These are phyloP conservation scores for Rhodamnia argentea DNA, from an alignment of 345 rosid genomes.

Conservation along the genomic window DNA sequence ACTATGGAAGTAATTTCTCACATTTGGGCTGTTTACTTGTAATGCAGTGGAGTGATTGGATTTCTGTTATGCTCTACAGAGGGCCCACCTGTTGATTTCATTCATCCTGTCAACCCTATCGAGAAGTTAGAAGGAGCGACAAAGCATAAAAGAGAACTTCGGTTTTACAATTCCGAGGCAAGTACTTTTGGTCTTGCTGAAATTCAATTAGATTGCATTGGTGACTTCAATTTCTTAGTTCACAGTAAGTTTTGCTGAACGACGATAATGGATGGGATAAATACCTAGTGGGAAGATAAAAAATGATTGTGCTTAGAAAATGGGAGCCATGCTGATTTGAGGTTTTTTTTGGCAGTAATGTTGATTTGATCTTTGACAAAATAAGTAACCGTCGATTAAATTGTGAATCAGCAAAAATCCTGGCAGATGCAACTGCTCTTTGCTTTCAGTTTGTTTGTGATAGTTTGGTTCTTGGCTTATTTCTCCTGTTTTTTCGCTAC, in stretches of 20 bases:
- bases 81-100: slow-evolving; percentile 73
- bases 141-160: slow-evolving; percentile 52
- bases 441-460: not conserved
- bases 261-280: not conserved
- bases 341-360: not conserved
- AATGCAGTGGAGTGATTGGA: slow-evolving; percentile 84
- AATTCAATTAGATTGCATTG: not conserved
- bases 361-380: not conserved
- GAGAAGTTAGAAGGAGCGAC: slow-evolving; percentile 72
- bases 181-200: not conserved
- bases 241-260: not conserved
- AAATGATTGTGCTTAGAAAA: not conserved
- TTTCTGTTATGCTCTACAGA: slow-evolving; percentile 73
- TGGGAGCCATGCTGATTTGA: not conserved
- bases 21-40: not conserved
- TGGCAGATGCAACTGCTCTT: not conserved
- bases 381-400: not conserved
- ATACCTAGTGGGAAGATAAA: not conserved
- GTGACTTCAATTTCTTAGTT: not conserved
- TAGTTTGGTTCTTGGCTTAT: not conserved
- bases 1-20: not conserved
- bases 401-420: not conserved
- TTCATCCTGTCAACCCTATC: slow-evolving; percentile 79
- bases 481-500: not conserved
- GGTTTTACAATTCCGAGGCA: slow-evolving; percentile 85